A percentile compares a stretch with the other conserved stretches of the same genome.
phyloP scores from a whole-genome alignment of 176 grass and related monocot genomes.

The Typha latifolia region DNA sequence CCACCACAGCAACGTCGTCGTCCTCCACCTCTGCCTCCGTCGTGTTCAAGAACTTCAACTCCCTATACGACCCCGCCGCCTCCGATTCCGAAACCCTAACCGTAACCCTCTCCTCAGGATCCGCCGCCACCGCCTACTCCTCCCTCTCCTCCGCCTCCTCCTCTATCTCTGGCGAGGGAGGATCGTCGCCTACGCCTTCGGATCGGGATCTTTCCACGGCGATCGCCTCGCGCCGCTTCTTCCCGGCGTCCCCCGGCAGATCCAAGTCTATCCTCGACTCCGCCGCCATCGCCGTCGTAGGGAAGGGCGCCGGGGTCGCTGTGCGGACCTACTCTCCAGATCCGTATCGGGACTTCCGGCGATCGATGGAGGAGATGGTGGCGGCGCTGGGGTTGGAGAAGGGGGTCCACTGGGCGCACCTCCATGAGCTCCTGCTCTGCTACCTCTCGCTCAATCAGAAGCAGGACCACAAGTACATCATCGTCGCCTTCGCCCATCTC shows the following conservation, averaged over 20 bases:
- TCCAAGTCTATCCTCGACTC: conserved; percentile 90
- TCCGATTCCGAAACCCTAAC: conserved; percentile 12
- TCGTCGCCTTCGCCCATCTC: conserved; percentile 91
- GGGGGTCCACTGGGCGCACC: conserved; percentile 35
- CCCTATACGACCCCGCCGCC: conserved; percentile 24
- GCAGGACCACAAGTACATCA: conserved; percentile 73
- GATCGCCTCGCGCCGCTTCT: conserved; percentile 91
- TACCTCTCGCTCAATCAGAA: conserved; percentile 92
- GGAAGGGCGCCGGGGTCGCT: conserved; percentile 41
- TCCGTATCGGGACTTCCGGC: conserved; percentile 76
- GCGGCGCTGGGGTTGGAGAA: conserved; percentile 60
- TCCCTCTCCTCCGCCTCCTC: background rate
- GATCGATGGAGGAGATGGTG: conserved; percentile 94
- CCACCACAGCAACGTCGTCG: conserved; percentile 20
- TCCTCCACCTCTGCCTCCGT: conserved; percentile 31
- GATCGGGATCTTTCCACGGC: conserved; percentile 53
- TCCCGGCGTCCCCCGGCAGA: conserved; percentile 55
- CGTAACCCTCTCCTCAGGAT: conserved; percentile 7
- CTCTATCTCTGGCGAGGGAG: background rate
- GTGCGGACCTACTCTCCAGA: conserved; percentile 90
- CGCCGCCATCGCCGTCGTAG: background rate
- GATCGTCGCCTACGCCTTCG: background rate
- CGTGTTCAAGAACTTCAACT: conserved; percentile 34
- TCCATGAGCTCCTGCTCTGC: conserved; percentile 91
- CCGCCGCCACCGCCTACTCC: background rate